These are phyloP conservation scores for Mycena pura DNA, from an alignment of 768 basidiomycete genomes.

Conservation along the genomic window DNA sequence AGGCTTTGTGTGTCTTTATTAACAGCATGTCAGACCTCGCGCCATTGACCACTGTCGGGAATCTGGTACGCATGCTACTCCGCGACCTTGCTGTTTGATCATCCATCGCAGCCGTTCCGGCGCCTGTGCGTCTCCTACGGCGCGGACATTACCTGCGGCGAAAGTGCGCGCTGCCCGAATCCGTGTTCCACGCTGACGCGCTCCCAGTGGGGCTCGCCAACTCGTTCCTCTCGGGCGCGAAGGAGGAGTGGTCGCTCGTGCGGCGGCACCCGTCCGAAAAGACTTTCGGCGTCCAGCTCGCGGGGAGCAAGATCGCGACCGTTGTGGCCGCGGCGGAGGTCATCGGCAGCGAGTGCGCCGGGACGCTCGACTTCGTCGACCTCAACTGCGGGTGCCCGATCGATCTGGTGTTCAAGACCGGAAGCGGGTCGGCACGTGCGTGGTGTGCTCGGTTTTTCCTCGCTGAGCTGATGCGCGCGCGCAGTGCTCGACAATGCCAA, in stretches of 20 bases:
- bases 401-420: conserved; percentile 91
- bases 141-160: conserved; percentile 94
- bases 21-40: conserved; percentile 42
- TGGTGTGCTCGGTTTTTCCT: conserved; percentile 29
- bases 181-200: not conserved
- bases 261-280: conserved; percentile 86
- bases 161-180: conserved; percentile 60
- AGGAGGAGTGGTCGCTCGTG: conserved; percentile 95
- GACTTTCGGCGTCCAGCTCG: conserved; percentile 91
- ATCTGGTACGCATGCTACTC: conserved; percentile 64
- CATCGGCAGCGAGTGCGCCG: conserved; percentile 69
- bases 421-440: conserved; percentile 89
- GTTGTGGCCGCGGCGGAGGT: conserved; percentile 86
- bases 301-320: conserved; percentile 83
- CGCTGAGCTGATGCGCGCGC: conserved; percentile 1
- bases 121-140: conserved; percentile 86
- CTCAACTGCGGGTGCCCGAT: conserved; percentile 98
- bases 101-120: conserved; percentile 79
- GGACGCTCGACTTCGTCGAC: conserved; percentile 88
- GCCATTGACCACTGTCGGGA: conserved; percentile 94
- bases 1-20: not conserved
- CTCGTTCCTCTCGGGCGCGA: conserved; percentile 87
- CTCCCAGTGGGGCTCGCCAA: conserved; percentile 88
- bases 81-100: not conserved
- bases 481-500: conserved; percentile 83